Base-by-base conservation (phyloP, 306 rosid genomes). In the Luffa acutangula region DNA sequence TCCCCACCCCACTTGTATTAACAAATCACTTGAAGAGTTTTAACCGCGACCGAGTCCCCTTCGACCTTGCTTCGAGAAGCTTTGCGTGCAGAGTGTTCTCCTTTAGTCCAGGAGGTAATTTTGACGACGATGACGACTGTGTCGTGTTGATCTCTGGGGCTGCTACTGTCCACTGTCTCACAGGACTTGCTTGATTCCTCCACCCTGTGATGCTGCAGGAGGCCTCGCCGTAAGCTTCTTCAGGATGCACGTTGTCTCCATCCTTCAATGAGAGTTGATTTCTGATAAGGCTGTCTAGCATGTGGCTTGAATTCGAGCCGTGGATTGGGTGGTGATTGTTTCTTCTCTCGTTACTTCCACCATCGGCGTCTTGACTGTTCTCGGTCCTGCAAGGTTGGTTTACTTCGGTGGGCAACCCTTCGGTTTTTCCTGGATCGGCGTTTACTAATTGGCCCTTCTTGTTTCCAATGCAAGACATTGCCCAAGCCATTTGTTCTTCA, bases 1-100 rank as follows among this genome's bases (percentile, higher is more conserved):
- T 63, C 70, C 70, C 37, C 15, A 33, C 41, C 46, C 13, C 66
- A 63, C 52, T 41, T 15, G 36, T 43, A 39, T 69, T 45, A 48
- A 46, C 77, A 72, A 31, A 48, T 39, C 89, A 86, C 78, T 93
- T 90, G 76, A 84, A 81, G 84, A 86, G 87, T 84, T 90, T 95
- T 52, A 81, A 79, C n/a, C 97, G 90, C 0, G 96, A 84, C 5
- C 96, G 80, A 77, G 87, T 91, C 14, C 96, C 97, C 81, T 89
- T 95, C 13, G 96, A 86, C 86, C 99, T 90, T 82, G 97, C 99
- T 86, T 95, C 99, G 9, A 93, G 88, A 82, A 95, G 99, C 88
- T 95, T 95, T 4, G 97, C 97, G 80, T 91, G 91, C 83, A 95
- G 87, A 37, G 92, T 88, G 53, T 90, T 91, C 67, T 91, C 97